These are phyloP conservation scores for Mycena chlorophos DNA, from an alignment of 768 basidiomycete genomes.

Conservation along the genomic window DNA sequence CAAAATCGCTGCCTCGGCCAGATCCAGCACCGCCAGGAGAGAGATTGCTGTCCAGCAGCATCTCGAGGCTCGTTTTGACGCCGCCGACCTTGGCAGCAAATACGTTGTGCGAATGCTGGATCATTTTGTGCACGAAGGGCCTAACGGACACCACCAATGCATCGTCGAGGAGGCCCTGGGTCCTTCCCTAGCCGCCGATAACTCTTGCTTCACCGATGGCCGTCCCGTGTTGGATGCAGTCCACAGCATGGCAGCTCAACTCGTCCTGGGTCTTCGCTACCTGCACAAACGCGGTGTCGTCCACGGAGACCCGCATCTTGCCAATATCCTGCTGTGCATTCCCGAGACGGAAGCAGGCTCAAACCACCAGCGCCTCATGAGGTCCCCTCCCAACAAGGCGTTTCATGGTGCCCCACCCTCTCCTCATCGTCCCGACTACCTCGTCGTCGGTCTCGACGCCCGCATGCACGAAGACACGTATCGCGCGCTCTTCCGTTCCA, in stretches of 20 bases:
- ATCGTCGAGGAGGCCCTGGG: constrained; percentile 83
- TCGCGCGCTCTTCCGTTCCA: not conserved
- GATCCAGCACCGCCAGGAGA: too few relatives aligned
- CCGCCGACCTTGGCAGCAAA: constrained; percentile 23
- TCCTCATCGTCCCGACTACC: not conserved
- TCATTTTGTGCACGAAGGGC: constrained; percentile 74
- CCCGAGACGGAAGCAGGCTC: not conserved
- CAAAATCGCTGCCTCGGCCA: too few relatives aligned
- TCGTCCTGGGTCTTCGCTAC: not conserved
- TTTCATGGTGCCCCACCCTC: not conserved
- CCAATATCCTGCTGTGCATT: not conserved
- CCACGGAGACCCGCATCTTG: not conserved
- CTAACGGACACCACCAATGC: constrained; percentile 77
- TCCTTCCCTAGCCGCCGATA: constrained; percentile 59
- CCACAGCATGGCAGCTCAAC: not conserved
- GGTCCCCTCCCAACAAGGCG: not conserved
- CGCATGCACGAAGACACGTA: not conserved
- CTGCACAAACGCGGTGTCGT: constrained; percentile 5
- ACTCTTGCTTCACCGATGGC: not conserved
- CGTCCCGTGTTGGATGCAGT: not conserved
- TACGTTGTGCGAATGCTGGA: constrained; percentile 78
- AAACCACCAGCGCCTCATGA: not conserved
- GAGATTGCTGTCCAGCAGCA: constrained; percentile 1
- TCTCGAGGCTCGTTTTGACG: not conserved
- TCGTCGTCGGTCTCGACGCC: not conserved